Base-by-base conservation (phyloP, 2,329 filamentous ascomycete genomes). In the Penicillium sp. region DNA sequence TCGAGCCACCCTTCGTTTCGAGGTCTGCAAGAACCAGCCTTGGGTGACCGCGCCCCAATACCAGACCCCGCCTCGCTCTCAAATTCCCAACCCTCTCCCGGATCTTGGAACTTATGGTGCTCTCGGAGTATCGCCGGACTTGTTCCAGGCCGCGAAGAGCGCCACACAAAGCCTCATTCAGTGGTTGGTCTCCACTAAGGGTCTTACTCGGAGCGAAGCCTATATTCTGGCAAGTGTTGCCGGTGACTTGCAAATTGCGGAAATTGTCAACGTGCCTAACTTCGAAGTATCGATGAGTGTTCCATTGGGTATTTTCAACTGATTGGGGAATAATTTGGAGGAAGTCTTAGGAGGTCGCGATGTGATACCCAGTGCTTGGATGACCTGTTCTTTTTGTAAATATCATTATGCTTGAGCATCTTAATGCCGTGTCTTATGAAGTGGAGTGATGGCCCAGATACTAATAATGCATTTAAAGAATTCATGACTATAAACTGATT, bases 251-350 rank as follows among this genome's bases (percentile, higher is more conserved):
- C 80, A 79, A 60, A 80, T 83, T 65, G 76, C 75, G 4, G 80
- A 84, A 67, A 77, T 78, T 2, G 80, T 84, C 22, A 82, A 83
- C 58, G 80, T 84, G 77, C 80, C 81, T 10, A 79, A 84, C 60
- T 83, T 77, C 69, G 79, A 76, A 2, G 77, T 84, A 33, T 75
- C 80, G 9, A 82, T 80, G 68, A 77, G 73, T 48, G 65, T 84
- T 29, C 80, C 80, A 1, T 65, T 83, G 63, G 77, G 73, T 46
- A 74, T 82, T 16, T 84, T 84, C 67, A 55, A 45, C 45, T 60
- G 54, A 52, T 41, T 14, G 39, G 39, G 4, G 39, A 22, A 21
- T 16, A 22, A 16, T 53, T 33, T 21, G 51, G 43, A 33, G 47
- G 52, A 49, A 29, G 41, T 33, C 10, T 33, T 22, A 19, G 27